phyloP scores from a whole-genome alignment of 257 asterid species.

The Agastache rugosa region DNA sequence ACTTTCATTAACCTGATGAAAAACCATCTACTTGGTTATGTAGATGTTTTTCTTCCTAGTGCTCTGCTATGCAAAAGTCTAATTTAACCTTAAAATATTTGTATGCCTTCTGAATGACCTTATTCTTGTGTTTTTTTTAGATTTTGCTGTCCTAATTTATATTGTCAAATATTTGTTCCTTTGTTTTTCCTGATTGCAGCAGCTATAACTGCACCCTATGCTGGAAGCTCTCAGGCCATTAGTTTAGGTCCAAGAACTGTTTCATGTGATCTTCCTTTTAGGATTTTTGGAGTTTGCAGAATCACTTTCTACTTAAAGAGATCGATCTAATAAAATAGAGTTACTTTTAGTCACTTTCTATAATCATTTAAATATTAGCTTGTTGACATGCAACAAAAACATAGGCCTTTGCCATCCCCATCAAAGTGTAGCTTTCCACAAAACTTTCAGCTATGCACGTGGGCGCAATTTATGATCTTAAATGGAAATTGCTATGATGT shows the following conservation, averaged over 20 bases:
- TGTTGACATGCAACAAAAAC: neutral
- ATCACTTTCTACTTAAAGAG: neutral
- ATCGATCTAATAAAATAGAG: neutral
- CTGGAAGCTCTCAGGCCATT: neutral
- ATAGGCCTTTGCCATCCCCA: neutral
- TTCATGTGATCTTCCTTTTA: neutral
- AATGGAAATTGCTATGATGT: neutral
- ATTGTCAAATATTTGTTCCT: neutral
- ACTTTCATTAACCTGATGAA: slow-evolving; percentile 2
- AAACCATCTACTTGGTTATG: neutral
- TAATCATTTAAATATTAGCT: slow-evolving; percentile 1
- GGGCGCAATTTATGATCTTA: slow-evolving; percentile 17
- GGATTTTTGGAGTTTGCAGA: neutral
- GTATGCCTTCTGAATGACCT: neutral
- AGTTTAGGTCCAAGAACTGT: neutral
- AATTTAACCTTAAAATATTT: neutral
- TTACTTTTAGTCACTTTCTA: neutral
- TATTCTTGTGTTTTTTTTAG: neutral
- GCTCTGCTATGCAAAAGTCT: neutral
- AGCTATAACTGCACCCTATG: neutral
- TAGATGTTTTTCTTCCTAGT: neutral
- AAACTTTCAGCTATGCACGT: neutral
- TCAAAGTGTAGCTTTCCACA: slow-evolving; percentile 14
- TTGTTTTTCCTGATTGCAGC: neutral
- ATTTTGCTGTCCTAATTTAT: neutral